Evolutionary conservation across 345 rosid species (phyloP).

Genomic region (Draba incana): DNA sequence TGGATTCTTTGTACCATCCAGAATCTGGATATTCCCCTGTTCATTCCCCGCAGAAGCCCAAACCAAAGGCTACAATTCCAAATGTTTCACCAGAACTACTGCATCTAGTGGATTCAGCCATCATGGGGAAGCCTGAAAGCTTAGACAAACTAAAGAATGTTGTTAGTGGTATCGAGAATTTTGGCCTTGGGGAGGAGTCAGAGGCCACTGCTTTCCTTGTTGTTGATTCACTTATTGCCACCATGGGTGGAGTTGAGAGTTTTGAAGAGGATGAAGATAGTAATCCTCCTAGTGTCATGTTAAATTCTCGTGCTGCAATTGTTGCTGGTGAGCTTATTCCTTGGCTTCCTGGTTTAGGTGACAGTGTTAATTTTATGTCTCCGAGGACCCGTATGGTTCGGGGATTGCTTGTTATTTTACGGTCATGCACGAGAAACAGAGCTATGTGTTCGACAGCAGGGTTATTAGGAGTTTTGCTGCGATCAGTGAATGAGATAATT

Average conservation of each 20-base stretch:
- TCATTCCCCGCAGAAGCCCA: conserved; percentile 68
- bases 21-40: conserved; percentile 55
- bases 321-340: conserved; percentile 96
- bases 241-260: conserved; percentile 99
- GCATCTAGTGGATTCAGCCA: conserved; percentile 98
- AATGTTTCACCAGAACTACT: conserved; percentile 96
- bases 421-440: conserved; percentile 98
- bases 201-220: conserved; percentile 83
- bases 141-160: conserved; percentile 85
- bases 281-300: conserved; percentile 98
- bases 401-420: conserved; percentile 89
- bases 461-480: conserved; percentile 80
- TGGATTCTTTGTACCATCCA: conserved; percentile 52
- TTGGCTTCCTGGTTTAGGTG: conserved; percentile 82
- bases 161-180: conserved; percentile 75
- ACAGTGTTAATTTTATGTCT: conserved; percentile 72
- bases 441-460: conserved; percentile 99
- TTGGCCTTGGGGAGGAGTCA: conserved; percentile 73
- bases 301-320: conserved; percentile 95
- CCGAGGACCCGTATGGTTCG: conserved; percentile 91
- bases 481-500: conserved; percentile 81
- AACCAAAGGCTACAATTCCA: conserved; percentile 75
- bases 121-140: conserved; percentile 97
- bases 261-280: conserved; percentile 93
- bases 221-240: conserved; percentile 95